These are phyloP conservation scores for Trametopsis cervina DNA, from an alignment of 768 basidiomycete genomes.

Conservation along the genomic window DNA sequence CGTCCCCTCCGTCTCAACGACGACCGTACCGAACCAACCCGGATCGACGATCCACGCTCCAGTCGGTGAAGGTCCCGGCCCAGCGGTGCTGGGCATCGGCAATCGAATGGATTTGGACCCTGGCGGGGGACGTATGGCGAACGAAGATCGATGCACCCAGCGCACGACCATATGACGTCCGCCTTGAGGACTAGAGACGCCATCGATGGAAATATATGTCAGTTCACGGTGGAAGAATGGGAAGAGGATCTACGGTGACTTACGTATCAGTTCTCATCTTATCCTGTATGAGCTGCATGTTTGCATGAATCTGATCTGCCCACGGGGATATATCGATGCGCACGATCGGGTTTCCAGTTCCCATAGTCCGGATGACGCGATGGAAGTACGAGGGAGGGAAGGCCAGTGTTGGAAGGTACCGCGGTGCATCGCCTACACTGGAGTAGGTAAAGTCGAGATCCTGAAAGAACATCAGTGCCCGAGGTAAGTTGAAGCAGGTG, in stretches of 20 bases:
- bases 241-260: conserved; percentile 24
- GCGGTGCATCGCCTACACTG: conserved; percentile 66
- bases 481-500: background rate
- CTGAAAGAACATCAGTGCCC: conserved; percentile 29
- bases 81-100: conserved; percentile 19
- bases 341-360: conserved; percentile 40
- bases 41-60: conserved; percentile 57
- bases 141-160: conserved; percentile 79
- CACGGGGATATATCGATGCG: conserved; percentile 74
- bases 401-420: conserved; percentile 71
- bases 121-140: conserved; percentile 52
- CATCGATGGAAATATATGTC: conserved; percentile 8
- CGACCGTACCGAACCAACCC: conserved; percentile 78
- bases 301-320: conserved; percentile 69
- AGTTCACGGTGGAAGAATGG: background rate
- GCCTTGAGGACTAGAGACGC: conserved; percentile 59
- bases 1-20: conserved; percentile 84
- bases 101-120: conserved; percentile 27
- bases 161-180: conserved; percentile 74
- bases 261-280: conserved; percentile 76
- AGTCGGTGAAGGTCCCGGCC: conserved; percentile 38
- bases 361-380: conserved; percentile 59
- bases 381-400: conserved; percentile 90
- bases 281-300: conserved; percentile 73
- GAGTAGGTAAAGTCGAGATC: conserved; percentile 85